Base-by-base conservation (phyloP, 1,284 basidiomycete genomes). In the Ganoderma leucocontextum region DNA sequence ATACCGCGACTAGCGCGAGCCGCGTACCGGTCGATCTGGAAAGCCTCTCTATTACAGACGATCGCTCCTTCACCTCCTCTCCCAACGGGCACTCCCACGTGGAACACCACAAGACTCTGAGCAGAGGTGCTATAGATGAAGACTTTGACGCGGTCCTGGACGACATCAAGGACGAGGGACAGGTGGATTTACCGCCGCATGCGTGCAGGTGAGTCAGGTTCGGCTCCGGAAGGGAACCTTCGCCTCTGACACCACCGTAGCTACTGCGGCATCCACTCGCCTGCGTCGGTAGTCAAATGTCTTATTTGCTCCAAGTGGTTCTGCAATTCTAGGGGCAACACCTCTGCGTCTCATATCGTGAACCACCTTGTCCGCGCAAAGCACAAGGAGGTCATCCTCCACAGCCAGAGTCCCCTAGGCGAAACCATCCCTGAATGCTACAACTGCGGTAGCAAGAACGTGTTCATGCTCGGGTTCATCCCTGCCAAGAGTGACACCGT, bases 381-480 rank as follows among this genome's bases (percentile, higher is more conserved):
- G 82, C 98, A 99, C 84, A 99, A 99, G 83, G 97, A 99, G 79
- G 97, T 99, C 70, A 94, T 96, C 70, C 83, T 99, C 59, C 98
- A 99, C 79, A 93, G 94, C 64, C 97, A 99, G 76, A 94, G 94
- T 66, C 95, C 97, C 1, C 86, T 99, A 0, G 98, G 98, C 6
- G 98, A 99, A 80, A 99, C 97, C 0, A 94, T 95, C 0, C 98
- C 98, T 0, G 98, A 99, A 81, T 97, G 95, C 81, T 99, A 99
- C 85, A 97, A 97, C 79, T 99, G 98, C 78, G 98, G 98, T n/a
- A 96, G 95, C 83, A 99, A 99, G 83, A 99, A 99, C 75, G 97
- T 98, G 35, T 99, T 99, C 78, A 95, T 99, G 89, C 89, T 99
- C 25, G 98, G 98, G 2, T 99, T 99, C 79, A 99, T 99, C 75